Conservation (phyloP, 345 rosid genomes). For the Melastoma malabathricum region DNA sequence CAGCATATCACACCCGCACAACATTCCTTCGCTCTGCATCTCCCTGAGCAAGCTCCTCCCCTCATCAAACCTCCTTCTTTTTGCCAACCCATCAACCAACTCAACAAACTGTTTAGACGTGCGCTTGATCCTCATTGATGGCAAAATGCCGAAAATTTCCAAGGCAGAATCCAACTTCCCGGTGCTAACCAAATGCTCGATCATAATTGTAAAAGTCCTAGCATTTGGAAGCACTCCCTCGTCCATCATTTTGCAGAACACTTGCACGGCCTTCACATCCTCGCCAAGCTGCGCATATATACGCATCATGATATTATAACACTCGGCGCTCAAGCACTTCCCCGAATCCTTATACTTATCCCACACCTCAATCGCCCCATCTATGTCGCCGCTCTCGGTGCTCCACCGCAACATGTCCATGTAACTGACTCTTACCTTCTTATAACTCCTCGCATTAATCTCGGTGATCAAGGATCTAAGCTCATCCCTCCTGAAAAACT, state of each 20-base stretch:
- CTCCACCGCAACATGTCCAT: slow-evolving; percentile 72
- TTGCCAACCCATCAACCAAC: slow-evolving; percentile 41
- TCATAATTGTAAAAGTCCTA: slow-evolving; percentile 65
- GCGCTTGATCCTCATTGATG: slow-evolving; percentile 67
- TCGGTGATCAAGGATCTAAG: slow-evolving; percentile 37
- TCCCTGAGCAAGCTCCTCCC: slow-evolving; percentile 45
- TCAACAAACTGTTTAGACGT: slow-evolving; percentile 52
- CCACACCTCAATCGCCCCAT: slow-evolving; percentile 51
- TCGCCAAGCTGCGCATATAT: slow-evolving; percentile 28
- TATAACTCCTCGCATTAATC: slow-evolving; percentile 33
- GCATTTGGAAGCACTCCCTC: slow-evolving; percentile 75
- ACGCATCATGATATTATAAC: slow-evolving; percentile 52
- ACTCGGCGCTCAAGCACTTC: slow-evolving; percentile 45
- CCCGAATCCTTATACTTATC: slow-evolving; percentile 30
- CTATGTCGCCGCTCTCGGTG: slow-evolving; percentile 33
- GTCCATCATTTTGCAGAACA: slow-evolving; percentile 38
- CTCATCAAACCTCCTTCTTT: slow-evolving; percentile 30
- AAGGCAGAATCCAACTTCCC: slow-evolving; percentile 55
- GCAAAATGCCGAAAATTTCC: slow-evolving; percentile 44
- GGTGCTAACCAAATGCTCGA: slow-evolving; percentile 50
- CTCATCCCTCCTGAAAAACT: slow-evolving; percentile 30
- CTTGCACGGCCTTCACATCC: slow-evolving; percentile 35
- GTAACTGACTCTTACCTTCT: slow-evolving; percentile 32
- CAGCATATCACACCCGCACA: slow-evolving; percentile 46
- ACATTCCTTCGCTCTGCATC: slow-evolving; percentile 56